A percentile compares a stretch with the other conserved stretches of the same genome.
Evolutionary conservation across 169 alveolate species (phyloP).

Genomic region (Toxoplasma gondii): DNA sequence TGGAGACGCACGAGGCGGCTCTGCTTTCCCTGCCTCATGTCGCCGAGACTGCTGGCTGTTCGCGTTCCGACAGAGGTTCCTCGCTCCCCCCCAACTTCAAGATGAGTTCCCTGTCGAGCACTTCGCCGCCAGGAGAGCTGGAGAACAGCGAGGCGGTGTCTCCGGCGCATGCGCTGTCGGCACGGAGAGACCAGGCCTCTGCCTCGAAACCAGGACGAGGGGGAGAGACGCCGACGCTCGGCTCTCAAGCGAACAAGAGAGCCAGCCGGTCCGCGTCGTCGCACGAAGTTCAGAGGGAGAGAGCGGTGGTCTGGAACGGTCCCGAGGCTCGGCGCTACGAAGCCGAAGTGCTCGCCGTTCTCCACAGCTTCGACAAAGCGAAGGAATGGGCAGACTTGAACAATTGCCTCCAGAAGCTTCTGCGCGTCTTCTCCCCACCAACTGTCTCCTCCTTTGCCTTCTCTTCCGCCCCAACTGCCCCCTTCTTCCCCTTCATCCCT

Average conservation of each 20-base stretch:
- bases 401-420: conserved; percentile 86
- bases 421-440: conserved; percentile 60
- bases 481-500: conserved; percentile 74
- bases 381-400: conserved; percentile 95
- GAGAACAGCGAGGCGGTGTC: not conserved
- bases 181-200: not conserved
- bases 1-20: too few species aligned
- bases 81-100: not conserved
- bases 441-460: not conserved
- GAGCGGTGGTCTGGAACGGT: not conserved
- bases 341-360: conserved; percentile 76
- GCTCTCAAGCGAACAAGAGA: too few species aligned
- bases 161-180: not conserved
- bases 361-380: conserved; percentile 88
- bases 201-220: too few species aligned
- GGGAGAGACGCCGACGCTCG: too few species aligned
- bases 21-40: too few species aligned
- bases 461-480: not conserved
- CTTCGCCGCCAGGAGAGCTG: not conserved
- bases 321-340: conserved; percentile 72
- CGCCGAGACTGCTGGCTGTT: too few species aligned
- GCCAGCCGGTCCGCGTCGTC: not conserved
- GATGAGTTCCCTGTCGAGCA: not conserved
- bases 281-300: not conserved
- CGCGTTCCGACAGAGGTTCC: too few species aligned